Evolutionary conservation across 306 rosid species (phyloP), one percentile per base, ranked within the genome.

Genomic region (Dryas drummondii): DNA sequence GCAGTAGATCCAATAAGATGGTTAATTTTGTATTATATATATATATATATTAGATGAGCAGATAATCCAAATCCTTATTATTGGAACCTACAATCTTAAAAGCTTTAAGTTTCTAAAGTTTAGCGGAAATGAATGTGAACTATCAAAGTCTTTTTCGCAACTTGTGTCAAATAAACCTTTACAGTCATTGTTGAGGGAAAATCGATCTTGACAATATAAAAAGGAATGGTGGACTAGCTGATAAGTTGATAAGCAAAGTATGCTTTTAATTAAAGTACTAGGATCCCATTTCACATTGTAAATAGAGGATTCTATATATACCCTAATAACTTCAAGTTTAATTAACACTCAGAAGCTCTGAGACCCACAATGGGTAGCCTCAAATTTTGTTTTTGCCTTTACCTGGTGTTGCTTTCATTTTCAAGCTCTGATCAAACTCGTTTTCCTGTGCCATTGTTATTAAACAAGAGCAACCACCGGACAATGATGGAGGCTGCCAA

Each of bases 391-490:
- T 26, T 79, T 16, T 71, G n/a, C 53, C 15, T 42, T 22, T 27
- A 72, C 51, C 37, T 72, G 10, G 11, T 60, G 11, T 26, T 64
- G 55, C 62, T 63, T 42, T 52, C 66, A 66, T 71, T 78, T 46
- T 61, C 83, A 26, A 22, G 62, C 41, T 75, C 65, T 7, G 78
- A 73, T 26, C 76, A 70, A 75, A 42, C 80, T 68, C 55, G 53
- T 7, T 19, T 75, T 63, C 60, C 41, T 9, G 2, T n/a, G 10
- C 70, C 70, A 9, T 54, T 71, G 19, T 9, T 47, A 16, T 9
- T 47, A 16, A 53, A 71, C 52, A 56, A 67, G 17, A 58, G 22
- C 9, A 53, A 63, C 22, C 12, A 27, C 51, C 7, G 14, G 1
- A 8, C 32, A 49, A 70, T 75, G 75, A 70, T 27, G 66, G 73